Conservation (phyloP, 2,329 filamentous ascomycete genomes). For the Calonectria pteridis region DNA sequence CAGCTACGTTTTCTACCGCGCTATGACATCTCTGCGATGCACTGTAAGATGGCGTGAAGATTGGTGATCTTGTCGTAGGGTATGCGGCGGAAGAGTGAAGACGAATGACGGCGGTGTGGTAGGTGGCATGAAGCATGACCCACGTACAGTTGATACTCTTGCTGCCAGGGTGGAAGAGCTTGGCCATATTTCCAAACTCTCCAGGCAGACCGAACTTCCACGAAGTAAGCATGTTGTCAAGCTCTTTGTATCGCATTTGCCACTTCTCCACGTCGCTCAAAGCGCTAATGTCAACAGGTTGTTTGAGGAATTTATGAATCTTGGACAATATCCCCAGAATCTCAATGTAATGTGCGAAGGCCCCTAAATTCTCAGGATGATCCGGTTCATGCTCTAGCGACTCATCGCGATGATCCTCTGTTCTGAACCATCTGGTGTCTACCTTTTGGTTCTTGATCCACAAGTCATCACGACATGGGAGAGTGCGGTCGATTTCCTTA, state of each 20-base stretch:
- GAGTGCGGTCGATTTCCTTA: slow-evolving; percentile 86
- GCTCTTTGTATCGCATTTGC: slow-evolving; percentile 87
- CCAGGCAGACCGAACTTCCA: slow-evolving; percentile 88
- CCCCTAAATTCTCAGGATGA: slow-evolving; percentile 84
- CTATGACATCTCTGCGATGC: slow-evolving; percentile 86
- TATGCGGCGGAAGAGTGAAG: slow-evolving; percentile 94
- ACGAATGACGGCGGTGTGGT: slow-evolving; percentile 89
- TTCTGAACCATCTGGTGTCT: slow-evolving; percentile 85
- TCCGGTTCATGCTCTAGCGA: slow-evolving; percentile 73
- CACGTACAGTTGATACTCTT: slow-evolving; percentile 84
- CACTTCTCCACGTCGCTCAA: slow-evolving; percentile 88
- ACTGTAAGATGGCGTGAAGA: slow-evolving; percentile 90
- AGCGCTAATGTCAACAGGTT: slow-evolving; percentile 88
- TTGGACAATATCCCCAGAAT: slow-evolving; percentile 88
- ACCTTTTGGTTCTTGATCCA: slow-evolving; percentile 88
- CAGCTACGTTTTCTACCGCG: slow-evolving; percentile 86
- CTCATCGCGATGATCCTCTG: slow-evolving; percentile 58
- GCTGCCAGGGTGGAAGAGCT: slow-evolving; percentile 77
- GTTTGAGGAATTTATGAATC: slow-evolving; percentile 90
- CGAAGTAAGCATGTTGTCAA: slow-evolving; percentile 81
- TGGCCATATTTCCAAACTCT: slow-evolving; percentile 87
- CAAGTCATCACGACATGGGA: slow-evolving; percentile 89
- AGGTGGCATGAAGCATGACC: slow-evolving; percentile 93
- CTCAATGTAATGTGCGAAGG: slow-evolving; percentile 92
- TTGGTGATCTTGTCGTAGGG: slow-evolving; percentile 87